These are phyloP conservation scores for Datura wrightii DNA, from an alignment of 257 asterid species.

Conservation along the genomic window DNA sequence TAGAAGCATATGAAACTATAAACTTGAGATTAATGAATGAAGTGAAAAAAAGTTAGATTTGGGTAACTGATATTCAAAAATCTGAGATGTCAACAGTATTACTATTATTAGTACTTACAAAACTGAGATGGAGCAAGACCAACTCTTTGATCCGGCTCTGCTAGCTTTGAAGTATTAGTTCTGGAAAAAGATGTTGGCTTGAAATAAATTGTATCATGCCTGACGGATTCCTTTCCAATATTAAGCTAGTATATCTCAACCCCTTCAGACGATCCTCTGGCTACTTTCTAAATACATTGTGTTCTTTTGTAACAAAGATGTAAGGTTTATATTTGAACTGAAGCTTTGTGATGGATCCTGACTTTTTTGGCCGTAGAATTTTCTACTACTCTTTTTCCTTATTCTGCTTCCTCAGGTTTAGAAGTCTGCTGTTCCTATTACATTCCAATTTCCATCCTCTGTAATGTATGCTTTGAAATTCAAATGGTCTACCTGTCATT, in stretches of 20 bases:
- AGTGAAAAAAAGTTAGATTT: background rate
- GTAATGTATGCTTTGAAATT: background rate
- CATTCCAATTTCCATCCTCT: conserved; percentile 32
- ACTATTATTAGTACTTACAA: background rate
- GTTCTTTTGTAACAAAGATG: background rate
- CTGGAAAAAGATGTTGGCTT: background rate
- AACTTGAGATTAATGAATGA: background rate
- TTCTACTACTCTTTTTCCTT: background rate
- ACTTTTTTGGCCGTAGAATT: background rate
- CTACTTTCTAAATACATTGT: background rate
- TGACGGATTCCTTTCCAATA: background rate
- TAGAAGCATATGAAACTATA: background rate
- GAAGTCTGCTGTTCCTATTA: background rate
- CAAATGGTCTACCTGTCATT: background rate
- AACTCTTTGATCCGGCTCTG: background rate
- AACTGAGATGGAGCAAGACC: background rate
- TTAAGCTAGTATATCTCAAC: background rate
- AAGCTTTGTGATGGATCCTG: background rate
- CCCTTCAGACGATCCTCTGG: background rate
- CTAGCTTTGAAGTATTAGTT: background rate
- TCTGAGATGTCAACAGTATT: background rate
- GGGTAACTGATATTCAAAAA: background rate
- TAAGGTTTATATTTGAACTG: background rate
- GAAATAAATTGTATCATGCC: background rate
- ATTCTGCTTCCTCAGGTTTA: background rate